Evolutionary conservation across 495 filamentous ascomycete species (phyloP).

Genomic region (Sordaria brevicollis): DNA sequence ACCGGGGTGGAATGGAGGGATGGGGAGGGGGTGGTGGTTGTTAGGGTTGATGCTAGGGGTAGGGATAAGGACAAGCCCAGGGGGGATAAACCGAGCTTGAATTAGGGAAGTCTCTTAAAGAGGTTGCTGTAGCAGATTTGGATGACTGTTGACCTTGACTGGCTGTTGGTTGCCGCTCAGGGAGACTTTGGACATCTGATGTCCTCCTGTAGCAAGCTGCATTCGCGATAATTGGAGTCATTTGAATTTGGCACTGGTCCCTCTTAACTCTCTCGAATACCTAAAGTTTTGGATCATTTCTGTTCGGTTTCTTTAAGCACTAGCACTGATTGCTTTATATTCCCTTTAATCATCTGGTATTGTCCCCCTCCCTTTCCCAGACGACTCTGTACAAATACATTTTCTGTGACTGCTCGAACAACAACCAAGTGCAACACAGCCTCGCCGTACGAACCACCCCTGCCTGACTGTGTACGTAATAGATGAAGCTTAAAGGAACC

Average conservation of each 20-base stretch:
- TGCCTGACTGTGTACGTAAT: neutral
- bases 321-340: neutral
- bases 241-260: neutral
- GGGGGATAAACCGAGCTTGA: too few species aligned
- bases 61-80: neutral
- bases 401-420: neutral
- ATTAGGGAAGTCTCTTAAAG: neutral
- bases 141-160: neutral
- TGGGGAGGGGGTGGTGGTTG: conserved; percentile 37
- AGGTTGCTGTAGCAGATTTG: neutral
- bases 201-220: neutral
- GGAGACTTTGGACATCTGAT: neutral
- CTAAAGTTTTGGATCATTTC: too few species aligned
- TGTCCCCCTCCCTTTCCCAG: neutral
- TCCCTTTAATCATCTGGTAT: neutral
- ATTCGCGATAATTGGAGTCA: neutral
- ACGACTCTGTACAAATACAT: neutral
- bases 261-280: too few species aligned
- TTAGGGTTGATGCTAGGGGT: conserved; percentile 28
- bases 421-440: neutral
- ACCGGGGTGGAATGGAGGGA: conserved; percentile 51
- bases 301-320: neutral
- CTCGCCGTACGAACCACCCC: neutral
- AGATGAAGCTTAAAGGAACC: neutral
- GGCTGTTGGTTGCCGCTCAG: neutral